Evolutionary conservation across 2,329 filamentous ascomycete genomes (phyloP), one percentile per base, ranked within the genome.

Genomic region (Trichoderma citrinoviride): DNA sequence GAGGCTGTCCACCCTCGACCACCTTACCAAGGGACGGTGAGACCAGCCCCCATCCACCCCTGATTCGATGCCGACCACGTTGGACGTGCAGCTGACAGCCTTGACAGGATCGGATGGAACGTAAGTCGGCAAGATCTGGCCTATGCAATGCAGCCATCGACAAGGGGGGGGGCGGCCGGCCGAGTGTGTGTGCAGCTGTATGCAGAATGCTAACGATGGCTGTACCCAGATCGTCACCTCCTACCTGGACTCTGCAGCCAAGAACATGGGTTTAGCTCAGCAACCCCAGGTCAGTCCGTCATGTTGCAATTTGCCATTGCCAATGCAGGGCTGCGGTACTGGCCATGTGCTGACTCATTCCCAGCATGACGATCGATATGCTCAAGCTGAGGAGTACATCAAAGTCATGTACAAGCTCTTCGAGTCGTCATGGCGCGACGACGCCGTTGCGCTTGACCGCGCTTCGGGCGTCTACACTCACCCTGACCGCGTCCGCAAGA

Each of bases 231-330:
- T 91, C 61, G 89, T 91, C 0, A 91, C 89, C 0, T 86, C 87
- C 57, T 91, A 90, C 71, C 80, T 91, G 0, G 87, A 91, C 72
- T 89, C 85, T 1, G 89, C 89, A 0, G 88, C 89, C 0, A 82
- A 82, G 12, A 91, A 90, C 71, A 77, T 90, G 54, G 86, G 87
- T 2, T 81, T 82, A 41, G 77, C 80, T 12, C 79, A 86, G 21
- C 87, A 90, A 69, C 79, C 70, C 3, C 68, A 53, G 3, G 70
- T 74, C 58, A 67, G 67, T 37, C 33, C 14, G 10, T 14, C 5
- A 14, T 55, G 50, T 49, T 23, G 60, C 60, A 67, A 67, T 37
- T 14, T 14, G 12, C 33, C 33, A 27, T 37, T 25, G 12, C 21
- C n/a, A 40, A 52, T 56, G 21, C 12, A 17, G 23, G 27, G 37